A percentile compares a stretch with the other conserved stretches of the same genome.
Evolutionary conservation across 768 basidiomycete species (phyloP).

Genomic region (Lentinula guzmanii): DNA sequence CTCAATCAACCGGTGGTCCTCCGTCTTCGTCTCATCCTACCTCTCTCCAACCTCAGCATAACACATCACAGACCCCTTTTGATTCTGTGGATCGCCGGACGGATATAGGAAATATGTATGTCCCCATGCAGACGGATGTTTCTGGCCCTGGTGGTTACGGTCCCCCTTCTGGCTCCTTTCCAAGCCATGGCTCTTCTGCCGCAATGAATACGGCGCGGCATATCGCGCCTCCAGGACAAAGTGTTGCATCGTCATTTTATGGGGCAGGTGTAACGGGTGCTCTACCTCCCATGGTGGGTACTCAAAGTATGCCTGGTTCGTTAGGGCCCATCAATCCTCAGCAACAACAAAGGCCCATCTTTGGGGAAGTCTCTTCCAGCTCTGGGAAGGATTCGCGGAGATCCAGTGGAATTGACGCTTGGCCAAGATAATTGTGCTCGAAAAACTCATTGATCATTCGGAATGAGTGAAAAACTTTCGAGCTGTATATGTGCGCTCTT

Average conservation of each 20-base stretch:
- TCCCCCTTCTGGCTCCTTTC: neutral
- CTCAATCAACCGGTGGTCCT: conserved; percentile 20
- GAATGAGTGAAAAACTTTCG: neutral
- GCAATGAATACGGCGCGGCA: conserved; percentile 25
- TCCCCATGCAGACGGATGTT: conserved; percentile 81
- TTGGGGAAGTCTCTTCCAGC: neutral
- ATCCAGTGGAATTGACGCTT: conserved; percentile 63
- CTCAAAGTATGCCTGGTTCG: conserved; percentile 1
- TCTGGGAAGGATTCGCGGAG: conserved; percentile 49
- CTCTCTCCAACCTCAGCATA: conserved; percentile 19
- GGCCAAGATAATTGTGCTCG: conserved; percentile 49
- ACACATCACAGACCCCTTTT: conserved; percentile 33
- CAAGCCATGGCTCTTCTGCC: neutral
- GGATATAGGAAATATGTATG: conserved; percentile 66
- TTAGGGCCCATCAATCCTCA: conserved; percentile 14
- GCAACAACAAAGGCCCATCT: neutral
- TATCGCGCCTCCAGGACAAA: conserved; percentile 44
- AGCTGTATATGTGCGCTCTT: neutral
- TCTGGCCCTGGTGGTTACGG: conserved; percentile 24
- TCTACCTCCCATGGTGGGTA: neutral
- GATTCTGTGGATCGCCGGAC: conserved; percentile 57
- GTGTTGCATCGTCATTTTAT: conserved; percentile 64
- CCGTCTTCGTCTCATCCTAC: conserved; percentile 1
- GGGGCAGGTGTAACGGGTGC: conserved; percentile 44
- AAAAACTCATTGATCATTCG: neutral